phyloP scores from a whole-genome alignment of 2,329 filamentous ascomycete genomes.

The Paraphaeosphaeria sporulosa region DNA sequence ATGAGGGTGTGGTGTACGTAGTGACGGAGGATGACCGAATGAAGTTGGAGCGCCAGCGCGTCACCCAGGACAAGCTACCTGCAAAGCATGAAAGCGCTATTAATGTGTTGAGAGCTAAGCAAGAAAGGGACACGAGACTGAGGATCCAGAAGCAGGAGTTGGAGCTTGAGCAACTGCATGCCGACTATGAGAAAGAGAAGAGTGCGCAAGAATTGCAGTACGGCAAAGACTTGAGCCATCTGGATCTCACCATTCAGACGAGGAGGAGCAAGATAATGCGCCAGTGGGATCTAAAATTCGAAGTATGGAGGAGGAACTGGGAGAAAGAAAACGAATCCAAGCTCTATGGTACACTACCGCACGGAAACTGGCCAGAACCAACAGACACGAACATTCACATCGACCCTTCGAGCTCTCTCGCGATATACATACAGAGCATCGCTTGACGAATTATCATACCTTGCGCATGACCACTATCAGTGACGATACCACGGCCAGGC shows the following conservation, averaged over 20 bases:
- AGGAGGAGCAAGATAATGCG: constrained; percentile 42
- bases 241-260: constrained; percentile 43
- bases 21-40: constrained; percentile 56
- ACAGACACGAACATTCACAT: constrained; percentile 15
- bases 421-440: constrained; percentile 4
- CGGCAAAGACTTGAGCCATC: constrained; percentile 42
- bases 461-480: not conserved
- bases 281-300: constrained; percentile 51
- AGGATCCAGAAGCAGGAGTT: constrained; percentile 49
- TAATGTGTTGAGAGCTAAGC: constrained; percentile 56
- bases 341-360: constrained; percentile 32
- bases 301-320: constrained; percentile 49
- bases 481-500: not conserved
- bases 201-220: constrained; percentile 41
- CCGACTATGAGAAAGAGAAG: constrained; percentile 44
- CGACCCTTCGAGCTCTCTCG: constrained; percentile 10
- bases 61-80: constrained; percentile 49
- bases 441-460: not conserved
- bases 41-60: constrained; percentile 52
- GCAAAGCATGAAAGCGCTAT: constrained; percentile 55
- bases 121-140: constrained; percentile 49
- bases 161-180: constrained; percentile 48
- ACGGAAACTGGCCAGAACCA: constrained; percentile 40
- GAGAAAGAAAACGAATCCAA: constrained; percentile 35
- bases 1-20: constrained; percentile 34